Base-by-base conservation (phyloP, 1,284 basidiomycete genomes). In the Marasmius tenuissimus region DNA sequence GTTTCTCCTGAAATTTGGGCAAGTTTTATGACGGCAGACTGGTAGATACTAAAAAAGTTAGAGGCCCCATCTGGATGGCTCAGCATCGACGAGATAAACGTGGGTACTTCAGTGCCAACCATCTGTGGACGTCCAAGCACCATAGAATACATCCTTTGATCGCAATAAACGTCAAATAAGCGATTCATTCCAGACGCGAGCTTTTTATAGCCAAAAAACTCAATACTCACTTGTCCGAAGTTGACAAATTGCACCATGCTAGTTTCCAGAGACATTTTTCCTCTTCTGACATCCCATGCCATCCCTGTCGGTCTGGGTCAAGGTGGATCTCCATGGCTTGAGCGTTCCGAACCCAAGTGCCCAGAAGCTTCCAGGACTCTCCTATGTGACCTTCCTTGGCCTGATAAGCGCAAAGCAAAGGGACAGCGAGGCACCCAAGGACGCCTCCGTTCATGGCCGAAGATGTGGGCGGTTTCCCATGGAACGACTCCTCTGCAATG, bases 291-390 rank as follows among this genome's bases (percentile, higher is more conserved):
- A 82, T 82, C 62, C 75, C 73, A 62, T 81, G 78, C 81, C 81
- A 83, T 56, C 75, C 75, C 27, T 68, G 68, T 78, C 80, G 80
- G 14, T 73, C 75, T 1, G 82, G 81, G 67, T 85, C 84, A 20
- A 78, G 75, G 67, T 85, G 82, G 69, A 85, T 73, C 1, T 83
- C 82, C n/a, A 81, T 72, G 10, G 82, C 77, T 66, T 81, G 74
- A 5, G 81, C 83, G 54, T 72, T 76, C 33, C 81, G 73, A 35
- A 83, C 69, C 11, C 77, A 78, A 38, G 68, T 72, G 0, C 83
- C 82, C 14, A 78, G 70, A 45, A 85, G 65, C 71, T 83, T 83
- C 83, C 83, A 85, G 2, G 81, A 81, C 66, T 85, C 83, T 63
- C 80, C 83, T 33, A 81, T 71, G 42, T 78, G 75, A 3, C 83